phyloP scores from a whole-genome alignment of 106 monocot species.

The Vanilla planifolia region DNA sequence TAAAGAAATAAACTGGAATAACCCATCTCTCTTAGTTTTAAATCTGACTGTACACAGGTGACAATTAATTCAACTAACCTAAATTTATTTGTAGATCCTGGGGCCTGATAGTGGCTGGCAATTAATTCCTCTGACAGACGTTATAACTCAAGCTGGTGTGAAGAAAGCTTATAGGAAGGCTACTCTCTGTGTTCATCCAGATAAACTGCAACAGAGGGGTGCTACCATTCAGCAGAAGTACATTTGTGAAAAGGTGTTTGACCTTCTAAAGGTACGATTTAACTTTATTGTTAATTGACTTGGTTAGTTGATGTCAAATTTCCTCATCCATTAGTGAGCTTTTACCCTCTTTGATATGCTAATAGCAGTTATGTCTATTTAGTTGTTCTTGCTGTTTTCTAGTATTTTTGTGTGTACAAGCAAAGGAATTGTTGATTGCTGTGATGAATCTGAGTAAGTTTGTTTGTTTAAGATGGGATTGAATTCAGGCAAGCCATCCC shows the following conservation, averaged over 20 bases:
- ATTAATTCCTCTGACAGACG: slow-evolving; percentile 73
- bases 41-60: not conserved
- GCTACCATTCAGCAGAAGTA: slow-evolving; percentile 92
- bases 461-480: too few relatives aligned
- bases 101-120: slow-evolving; percentile 94
- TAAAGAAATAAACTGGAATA: too few relatives aligned
- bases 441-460: too few relatives aligned
- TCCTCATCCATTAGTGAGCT: not conserved
- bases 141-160: slow-evolving; percentile 69
- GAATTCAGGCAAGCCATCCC: too few relatives aligned
- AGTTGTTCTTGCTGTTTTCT: too few relatives aligned
- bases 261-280: slow-evolving; percentile 85
- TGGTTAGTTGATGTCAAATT: not conserved
- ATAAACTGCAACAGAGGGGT: slow-evolving; percentile 94
- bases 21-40: too few relatives aligned
- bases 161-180: slow-evolving; percentile 93
- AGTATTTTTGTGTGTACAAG: too few relatives aligned
- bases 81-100: slow-evolving; percentile 60
- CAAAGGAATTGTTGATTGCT: too few relatives aligned
- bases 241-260: slow-evolving; percentile 95
- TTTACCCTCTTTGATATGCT: too few relatives aligned
- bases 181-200: slow-evolving; percentile 95
- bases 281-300: not conserved
- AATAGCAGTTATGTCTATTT: too few relatives aligned
- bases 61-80: not conserved